Base-by-base conservation (phyloP, 257 asterid species). In the Petunia secreta region DNA sequence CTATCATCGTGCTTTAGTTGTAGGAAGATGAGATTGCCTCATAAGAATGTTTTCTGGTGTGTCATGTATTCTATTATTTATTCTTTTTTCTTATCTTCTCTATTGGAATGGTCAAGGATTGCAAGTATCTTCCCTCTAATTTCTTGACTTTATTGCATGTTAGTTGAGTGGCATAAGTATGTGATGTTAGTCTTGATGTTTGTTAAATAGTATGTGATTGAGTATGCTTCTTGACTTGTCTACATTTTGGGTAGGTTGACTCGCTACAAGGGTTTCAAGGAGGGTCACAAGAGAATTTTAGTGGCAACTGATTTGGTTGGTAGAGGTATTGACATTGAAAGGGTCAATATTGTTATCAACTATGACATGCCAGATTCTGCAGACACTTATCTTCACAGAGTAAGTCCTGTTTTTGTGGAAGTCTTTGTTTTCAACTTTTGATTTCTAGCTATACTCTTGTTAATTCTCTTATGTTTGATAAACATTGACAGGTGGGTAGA, bases 321-420 rank as follows among this genome's bases (percentile, higher is more conserved):
- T 36, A 84, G 98, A 86, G 98, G 98, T 76, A 94, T 92, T 52
- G 98, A 94, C 83, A 94, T 94, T 55, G 98, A 94, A 83, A 87
- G 98, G 54, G 98, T 94, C 13, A 94, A 94, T 91, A 94, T 94
- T 75, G 98, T 94, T 71, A 90, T 94, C 25, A 94, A 94, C 87
- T 94, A 94, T 84, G 98, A 94, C 85, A 94, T 94, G 98, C 98
- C 98, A 2, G 97, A 94, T 80, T 94, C 98, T 54, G 97, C 98
- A 0, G 98, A 91, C 86, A 94, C 97, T 50, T 92, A 94, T 77
- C 90, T 94, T 79, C 98, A 94, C 86, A 90, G 98, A 97, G 97
- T 94, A 81, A 37, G 83, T 77, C 60, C 75, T 37, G 8, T 36
- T 73, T 71, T 57, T 6, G 58, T 46, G 39, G 76, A 40, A 14